These are phyloP conservation scores for Rhinocladiella similis DNA, from an alignment of 2,329 filamentous ascomycete genomes.

Conservation along the genomic window DNA sequence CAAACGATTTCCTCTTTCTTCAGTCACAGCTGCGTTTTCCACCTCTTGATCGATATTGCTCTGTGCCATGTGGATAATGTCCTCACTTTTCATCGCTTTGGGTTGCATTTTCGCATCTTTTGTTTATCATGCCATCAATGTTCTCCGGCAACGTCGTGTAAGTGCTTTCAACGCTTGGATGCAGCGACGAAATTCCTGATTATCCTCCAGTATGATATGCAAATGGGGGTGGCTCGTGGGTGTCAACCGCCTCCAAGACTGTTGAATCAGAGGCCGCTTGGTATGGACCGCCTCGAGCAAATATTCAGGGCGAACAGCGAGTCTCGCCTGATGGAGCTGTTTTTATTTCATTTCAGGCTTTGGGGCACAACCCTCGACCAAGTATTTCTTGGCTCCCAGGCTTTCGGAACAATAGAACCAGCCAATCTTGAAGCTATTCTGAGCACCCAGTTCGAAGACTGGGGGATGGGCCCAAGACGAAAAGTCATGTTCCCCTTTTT, in stretches of 20 bases:
- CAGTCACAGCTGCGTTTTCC: no score
- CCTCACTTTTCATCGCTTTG: no score
- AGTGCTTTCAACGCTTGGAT: not conserved
- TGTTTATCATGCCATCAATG: no score
- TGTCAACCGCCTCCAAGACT: constrained; percentile 23
- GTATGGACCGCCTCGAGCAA: constrained; percentile 34
- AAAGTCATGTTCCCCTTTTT: constrained; percentile 36
- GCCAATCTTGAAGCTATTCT: constrained; percentile 28
- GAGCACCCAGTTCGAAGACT: constrained; percentile 32
- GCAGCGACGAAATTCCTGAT: not conserved
- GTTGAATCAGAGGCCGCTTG: constrained; percentile 30
- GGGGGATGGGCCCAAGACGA: constrained; percentile 35
- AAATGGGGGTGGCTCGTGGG: constrained; percentile 8
- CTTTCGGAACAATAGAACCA: constrained; percentile 28
- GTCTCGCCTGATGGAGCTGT: constrained; percentile 37
- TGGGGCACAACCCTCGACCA: constrained; percentile 32
- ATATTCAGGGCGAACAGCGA: constrained; percentile 36
- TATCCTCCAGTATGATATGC: not conserved
- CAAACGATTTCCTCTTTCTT: no score
- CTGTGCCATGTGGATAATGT: no score
- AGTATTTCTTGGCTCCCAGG: constrained; percentile 33
- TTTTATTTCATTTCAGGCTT: constrained; percentile 34
- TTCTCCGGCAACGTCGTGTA: no score
- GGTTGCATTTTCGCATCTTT: no score
- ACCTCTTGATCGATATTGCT: no score